Conservation (phyloP, 176 grass and related monocot species). For the Alloteropsis semialata region DNA sequence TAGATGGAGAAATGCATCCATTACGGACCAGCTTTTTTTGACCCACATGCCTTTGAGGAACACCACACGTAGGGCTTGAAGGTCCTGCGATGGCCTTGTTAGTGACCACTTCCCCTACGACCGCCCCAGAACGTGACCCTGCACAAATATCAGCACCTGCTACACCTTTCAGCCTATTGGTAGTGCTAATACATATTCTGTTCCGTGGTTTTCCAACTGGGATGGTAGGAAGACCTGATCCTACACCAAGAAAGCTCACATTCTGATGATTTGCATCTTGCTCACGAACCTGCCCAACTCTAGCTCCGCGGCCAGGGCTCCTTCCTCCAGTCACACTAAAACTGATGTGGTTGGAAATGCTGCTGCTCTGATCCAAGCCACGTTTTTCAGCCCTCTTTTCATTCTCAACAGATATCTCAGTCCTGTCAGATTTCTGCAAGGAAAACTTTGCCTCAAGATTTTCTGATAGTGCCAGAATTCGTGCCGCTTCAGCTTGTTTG, state of each 20-base stretch:
- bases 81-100: neutral
- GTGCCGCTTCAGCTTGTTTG: slow-evolving; percentile 41
- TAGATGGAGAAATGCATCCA: slow-evolving; percentile 68
- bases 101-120: slow-evolving; percentile 40
- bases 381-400: slow-evolving; percentile 19
- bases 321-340: slow-evolving; percentile 19
- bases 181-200: slow-evolving; percentile 24
- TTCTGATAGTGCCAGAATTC: slow-evolving; percentile 21
- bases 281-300: slow-evolving; percentile 7
- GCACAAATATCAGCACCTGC: slow-evolving; percentile 28
- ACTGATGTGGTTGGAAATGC: slow-evolving; percentile 9
- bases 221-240: slow-evolving; percentile 31
- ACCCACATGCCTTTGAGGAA: slow-evolving; percentile 47
- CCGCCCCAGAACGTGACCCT: slow-evolving; percentile 18
- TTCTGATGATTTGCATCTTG: slow-evolving; percentile 6
- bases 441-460: slow-evolving; percentile 5
- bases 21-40: slow-evolving; percentile 58
- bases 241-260: slow-evolving; percentile 19
- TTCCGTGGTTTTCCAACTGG: slow-evolving; percentile 30
- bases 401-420: slow-evolving; percentile 18
- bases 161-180: slow-evolving; percentile 44
- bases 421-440: neutral
- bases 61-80: slow-evolving; percentile 28
- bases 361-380: slow-evolving; percentile 26
- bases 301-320: slow-evolving; percentile 6